Evolutionary conservation across 2,329 filamentous ascomycete species (phyloP).

Genomic region (Pyrenochaeta sp.): DNA sequence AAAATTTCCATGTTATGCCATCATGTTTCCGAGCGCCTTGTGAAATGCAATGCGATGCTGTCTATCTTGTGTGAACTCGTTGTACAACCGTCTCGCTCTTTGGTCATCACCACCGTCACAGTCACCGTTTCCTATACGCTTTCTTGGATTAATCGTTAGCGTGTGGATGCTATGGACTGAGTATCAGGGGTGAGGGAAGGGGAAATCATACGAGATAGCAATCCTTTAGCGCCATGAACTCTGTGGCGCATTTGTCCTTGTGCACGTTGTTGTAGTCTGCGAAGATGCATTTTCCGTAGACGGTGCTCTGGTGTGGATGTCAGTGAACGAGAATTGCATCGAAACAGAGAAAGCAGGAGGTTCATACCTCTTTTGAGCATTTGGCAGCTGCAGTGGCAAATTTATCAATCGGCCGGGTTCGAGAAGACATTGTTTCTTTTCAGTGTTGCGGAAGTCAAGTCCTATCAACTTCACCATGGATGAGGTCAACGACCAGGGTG

Average conservation of each 20-base stretch:
- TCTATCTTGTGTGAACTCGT: too few species aligned
- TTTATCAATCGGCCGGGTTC: slow-evolving; percentile 71
- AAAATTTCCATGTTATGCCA: slow-evolving; percentile 8
- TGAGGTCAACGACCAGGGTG: too few species aligned
- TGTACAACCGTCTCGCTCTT: too few species aligned
- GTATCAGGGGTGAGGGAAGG: background rate
- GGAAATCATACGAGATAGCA: slow-evolving; percentile 79
- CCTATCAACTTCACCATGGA: too few species aligned
- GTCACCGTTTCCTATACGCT: slow-evolving; percentile 42
- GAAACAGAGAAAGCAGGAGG: slow-evolving; percentile 1
- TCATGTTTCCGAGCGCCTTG: too few species aligned
- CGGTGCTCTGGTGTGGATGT: slow-evolving; percentile 68
- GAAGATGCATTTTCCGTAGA: slow-evolving; percentile 91
- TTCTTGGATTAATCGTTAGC: slow-evolving; percentile 15
- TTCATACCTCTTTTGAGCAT: slow-evolving; percentile 69
- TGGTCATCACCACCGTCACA: too few species aligned
- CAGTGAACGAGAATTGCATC: background rate
- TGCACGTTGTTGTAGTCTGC: slow-evolving; percentile 88
- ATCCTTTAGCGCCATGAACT: slow-evolving; percentile 85
- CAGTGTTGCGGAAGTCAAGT: too few species aligned
- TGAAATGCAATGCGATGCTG: slow-evolving; percentile 1
- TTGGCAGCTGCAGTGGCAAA: slow-evolving; percentile 70
- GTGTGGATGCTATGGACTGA: too few species aligned
- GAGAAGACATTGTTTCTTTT: too few species aligned
- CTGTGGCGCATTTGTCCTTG: slow-evolving; percentile 86